Base-by-base conservation (phyloP, 176 grass and related monocot genomes). In the Bromus sterilis region DNA sequence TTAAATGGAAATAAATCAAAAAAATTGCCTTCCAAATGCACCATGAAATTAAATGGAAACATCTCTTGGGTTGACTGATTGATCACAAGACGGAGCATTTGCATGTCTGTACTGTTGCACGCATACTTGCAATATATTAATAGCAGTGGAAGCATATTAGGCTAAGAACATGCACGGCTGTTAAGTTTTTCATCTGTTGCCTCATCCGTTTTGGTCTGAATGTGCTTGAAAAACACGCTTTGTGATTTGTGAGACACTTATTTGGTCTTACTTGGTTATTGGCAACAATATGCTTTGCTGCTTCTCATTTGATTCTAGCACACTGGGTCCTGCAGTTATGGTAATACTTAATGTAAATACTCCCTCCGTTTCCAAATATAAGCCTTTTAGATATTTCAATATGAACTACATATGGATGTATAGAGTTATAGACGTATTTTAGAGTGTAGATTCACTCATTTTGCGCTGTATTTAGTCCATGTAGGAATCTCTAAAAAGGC, bases 301-400 rank as follows among this genome's bases (percentile, higher is more conserved):
- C 46, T 55, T 79, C 20, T 30, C 71, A 30, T 81, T 81, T 70
- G 33, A 80, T 56, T 70, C 33, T 57, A 81, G 34, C 34, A 41
- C 36, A 71, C 7, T 71, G 56, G 30, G 16, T 40, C 51, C 23
- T 35, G 23, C 4, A 14, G 56, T 34, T 58, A 14, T 23, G 60
- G 11, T 18, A 62, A 51, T 80, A 71, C 1, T 56, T 8, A 28
- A 39, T 41, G 53, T 37, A 11, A 80, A 23, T 81, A n/a, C n/a
- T n/a, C n/a, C n/a, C n/a, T n/a, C n/a, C n/a, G n/a, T n/a, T n/a
- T n/a, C n/a, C n/a, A n/a, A n/a, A n/a, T n/a, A n/a, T n/a, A n/a
- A n/a, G n/a, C n/a, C n/a, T n/a, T n/a, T n/a, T n/a, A n/a, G n/a
- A n/a, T n/a, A n/a, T n/a, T n/a, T n/a, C n/a, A n/a, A n/a, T n/a